phyloP scores from a whole-genome alignment of 139 green algal genomes.

The Volvox africanus region DNA sequence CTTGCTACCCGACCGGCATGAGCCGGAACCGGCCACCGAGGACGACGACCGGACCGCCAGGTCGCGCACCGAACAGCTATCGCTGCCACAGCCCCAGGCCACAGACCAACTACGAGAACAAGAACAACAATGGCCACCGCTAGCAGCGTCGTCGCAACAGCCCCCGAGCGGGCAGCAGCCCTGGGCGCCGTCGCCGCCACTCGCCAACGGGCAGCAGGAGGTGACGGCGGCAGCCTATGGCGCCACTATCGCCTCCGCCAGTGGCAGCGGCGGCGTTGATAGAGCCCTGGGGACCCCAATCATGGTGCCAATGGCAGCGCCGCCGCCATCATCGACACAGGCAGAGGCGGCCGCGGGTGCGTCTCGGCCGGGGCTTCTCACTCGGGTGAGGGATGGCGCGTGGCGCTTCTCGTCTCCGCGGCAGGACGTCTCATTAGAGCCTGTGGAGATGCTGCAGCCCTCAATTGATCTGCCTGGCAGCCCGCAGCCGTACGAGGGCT shows the following conservation, averaged over 20 bases:
- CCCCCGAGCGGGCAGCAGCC: not conserved
- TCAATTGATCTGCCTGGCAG: no score
- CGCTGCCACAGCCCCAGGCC: not conserved
- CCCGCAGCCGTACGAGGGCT: no score
- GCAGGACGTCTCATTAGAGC: not conserved
- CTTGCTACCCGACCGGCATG: constrained; percentile 45
- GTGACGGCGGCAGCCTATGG: no score
- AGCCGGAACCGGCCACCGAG: not conserved
- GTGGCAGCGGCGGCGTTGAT: not conserved
- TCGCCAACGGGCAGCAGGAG: no score
- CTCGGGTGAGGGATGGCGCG: not conserved
- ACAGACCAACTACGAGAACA: not conserved
- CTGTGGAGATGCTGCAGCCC: not conserved
- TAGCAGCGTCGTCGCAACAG: not conserved
- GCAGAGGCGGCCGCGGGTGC: no score
- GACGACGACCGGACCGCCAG: not conserved
- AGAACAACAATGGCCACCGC: not conserved
- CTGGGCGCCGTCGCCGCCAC: not conserved
- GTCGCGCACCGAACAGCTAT: not conserved
- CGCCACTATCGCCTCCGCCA: not conserved
- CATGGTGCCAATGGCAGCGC: not conserved
- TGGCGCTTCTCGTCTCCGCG: no score
- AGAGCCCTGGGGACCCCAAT: not conserved
- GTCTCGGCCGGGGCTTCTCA: not conserved
- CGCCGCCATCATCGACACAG: not conserved